Percentiles rank a stretch among this genome's conserved stretches.
Conservation (phyloP, 1,139 yeast genomes). For the Taphrina deformans region DNA sequence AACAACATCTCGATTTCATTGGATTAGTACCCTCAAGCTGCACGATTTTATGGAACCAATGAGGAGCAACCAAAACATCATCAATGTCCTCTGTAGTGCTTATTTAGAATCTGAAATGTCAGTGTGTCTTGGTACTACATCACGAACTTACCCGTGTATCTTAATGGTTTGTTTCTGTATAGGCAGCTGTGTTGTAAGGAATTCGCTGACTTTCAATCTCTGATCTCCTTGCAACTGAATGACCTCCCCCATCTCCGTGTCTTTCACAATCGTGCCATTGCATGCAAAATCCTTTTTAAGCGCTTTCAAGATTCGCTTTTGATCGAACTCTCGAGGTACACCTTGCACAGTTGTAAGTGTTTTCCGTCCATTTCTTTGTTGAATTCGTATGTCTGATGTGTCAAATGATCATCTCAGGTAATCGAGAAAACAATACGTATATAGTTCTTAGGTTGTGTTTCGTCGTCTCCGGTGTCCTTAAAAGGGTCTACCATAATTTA, state of each 20-base stretch:
- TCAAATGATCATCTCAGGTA: too few relatives aligned
- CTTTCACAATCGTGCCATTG: constrained; percentile 97
- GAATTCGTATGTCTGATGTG: constrained; percentile 68
- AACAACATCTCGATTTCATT: too few relatives aligned
- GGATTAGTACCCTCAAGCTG: too few relatives aligned
- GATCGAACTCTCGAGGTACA: constrained; percentile 89
- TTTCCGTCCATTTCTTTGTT: constrained; percentile 99
- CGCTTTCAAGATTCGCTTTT: constrained; percentile 88
- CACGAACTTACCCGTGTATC: constrained; percentile 72
- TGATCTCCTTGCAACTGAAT: constrained; percentile 99
- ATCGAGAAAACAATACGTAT: constrained; percentile 76
- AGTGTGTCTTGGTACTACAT: not conserved
- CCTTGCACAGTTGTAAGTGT: constrained; percentile 98
- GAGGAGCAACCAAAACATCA: too few relatives aligned
- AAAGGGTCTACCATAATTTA: constrained; percentile 66
- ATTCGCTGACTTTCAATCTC: constrained; percentile 93
- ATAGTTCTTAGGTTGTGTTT: constrained; percentile 91
- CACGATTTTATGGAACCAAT: too few relatives aligned
- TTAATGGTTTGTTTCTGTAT: constrained; percentile 94
- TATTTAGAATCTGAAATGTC: not conserved
- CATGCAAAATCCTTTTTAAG: constrained; percentile 97
- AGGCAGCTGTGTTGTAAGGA: constrained; percentile 80
- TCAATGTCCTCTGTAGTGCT: too few relatives aligned
- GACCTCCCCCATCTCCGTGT: constrained; percentile 93
- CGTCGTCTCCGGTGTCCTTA: constrained; percentile 99